A percentile compares a stretch with the other conserved stretches of the same genome.
These are phyloP conservation scores for Bretziella fagacearum DNA, from an alignment of 2,329 filamentous ascomycete species.

Conservation along the genomic window DNA sequence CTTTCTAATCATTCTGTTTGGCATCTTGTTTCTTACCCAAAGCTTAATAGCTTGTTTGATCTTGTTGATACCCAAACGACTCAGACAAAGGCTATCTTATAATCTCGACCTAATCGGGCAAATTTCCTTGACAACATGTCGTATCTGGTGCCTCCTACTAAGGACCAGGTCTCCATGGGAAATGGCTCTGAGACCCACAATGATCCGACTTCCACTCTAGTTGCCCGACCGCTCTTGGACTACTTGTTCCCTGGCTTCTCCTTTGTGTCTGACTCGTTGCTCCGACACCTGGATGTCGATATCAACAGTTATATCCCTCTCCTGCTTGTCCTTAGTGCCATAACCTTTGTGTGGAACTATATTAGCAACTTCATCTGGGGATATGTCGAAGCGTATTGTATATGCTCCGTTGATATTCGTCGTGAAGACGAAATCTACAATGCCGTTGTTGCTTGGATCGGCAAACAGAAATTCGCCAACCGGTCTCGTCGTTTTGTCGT, in stretches of 20 bases:
- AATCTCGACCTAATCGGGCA: no score
- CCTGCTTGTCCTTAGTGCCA: slow-evolving; percentile 32
- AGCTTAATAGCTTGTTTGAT: no score
- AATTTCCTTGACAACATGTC: no score
- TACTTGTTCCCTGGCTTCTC: slow-evolving; percentile 50
- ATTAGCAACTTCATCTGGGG: slow-evolving; percentile 31
- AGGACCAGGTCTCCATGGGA: no score
- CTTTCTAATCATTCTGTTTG: no score
- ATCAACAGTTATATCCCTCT: slow-evolving; percentile 44
- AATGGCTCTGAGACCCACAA: no score
- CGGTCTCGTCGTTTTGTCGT: slow-evolving; percentile 45
- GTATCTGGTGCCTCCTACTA: no score
- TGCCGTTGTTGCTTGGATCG: slow-evolving; percentile 54
- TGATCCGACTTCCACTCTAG: background rate
- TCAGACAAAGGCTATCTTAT: no score
- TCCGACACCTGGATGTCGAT: slow-evolving; percentile 43
- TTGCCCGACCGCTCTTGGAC: slow-evolving; percentile 33
- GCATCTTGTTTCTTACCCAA: no score
- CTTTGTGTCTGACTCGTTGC: slow-evolving; percentile 34
- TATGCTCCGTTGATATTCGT: slow-evolving; percentile 49
- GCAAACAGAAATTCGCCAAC: slow-evolving; percentile 42
- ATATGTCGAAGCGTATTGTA: slow-evolving; percentile 36
- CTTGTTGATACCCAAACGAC: no score
- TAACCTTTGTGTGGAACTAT: slow-evolving; percentile 37
- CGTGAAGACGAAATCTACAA: slow-evolving; percentile 58